phyloP scores from a whole-genome alignment of 148 eudicot genomes.

The Heliosperma pusillum region DNA sequence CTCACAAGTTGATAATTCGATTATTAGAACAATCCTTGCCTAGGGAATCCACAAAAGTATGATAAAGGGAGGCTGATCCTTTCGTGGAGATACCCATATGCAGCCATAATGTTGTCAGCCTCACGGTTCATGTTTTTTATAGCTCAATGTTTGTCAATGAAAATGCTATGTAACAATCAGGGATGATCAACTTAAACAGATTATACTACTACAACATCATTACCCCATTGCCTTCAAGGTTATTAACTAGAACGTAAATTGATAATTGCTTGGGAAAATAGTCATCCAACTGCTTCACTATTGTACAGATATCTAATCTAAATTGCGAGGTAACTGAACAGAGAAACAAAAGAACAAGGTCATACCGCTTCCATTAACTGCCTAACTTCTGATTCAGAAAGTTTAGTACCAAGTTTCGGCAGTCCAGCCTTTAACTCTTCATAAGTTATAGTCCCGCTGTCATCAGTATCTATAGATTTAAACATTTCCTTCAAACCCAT shows the following conservation, averaged over 20 bases:
- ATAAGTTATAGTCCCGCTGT: conserved; percentile 84
- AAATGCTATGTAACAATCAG: background rate
- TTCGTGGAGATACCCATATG: background rate
- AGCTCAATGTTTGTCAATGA: background rate
- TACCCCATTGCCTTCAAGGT: no score
- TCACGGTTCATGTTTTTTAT: background rate
- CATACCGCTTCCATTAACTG: conserved; percentile 97
- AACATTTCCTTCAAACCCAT: conserved; percentile 96
- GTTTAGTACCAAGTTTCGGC: conserved; percentile 82
- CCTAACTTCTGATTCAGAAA: conserved; percentile 84
- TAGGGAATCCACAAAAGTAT: background rate
- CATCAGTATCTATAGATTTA: conserved; percentile 88
- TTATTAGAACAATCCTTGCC: no score
- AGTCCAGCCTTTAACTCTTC: conserved; percentile 93
- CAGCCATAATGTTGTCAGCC: background rate
- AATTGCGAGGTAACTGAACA: background rate
- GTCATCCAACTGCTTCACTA: background rate
- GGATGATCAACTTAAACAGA: background rate
- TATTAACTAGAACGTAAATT: background rate
- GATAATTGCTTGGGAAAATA: background rate
- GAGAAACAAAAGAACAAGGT: conserved; percentile 4
- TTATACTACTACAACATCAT: background rate
- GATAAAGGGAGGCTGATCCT: background rate
- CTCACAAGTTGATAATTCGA: no score
- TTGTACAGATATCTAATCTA: background rate